phyloP scores from a whole-genome alignment of 495 filamentous ascomycete genomes.

The Clavariopsis aquatica region DNA sequence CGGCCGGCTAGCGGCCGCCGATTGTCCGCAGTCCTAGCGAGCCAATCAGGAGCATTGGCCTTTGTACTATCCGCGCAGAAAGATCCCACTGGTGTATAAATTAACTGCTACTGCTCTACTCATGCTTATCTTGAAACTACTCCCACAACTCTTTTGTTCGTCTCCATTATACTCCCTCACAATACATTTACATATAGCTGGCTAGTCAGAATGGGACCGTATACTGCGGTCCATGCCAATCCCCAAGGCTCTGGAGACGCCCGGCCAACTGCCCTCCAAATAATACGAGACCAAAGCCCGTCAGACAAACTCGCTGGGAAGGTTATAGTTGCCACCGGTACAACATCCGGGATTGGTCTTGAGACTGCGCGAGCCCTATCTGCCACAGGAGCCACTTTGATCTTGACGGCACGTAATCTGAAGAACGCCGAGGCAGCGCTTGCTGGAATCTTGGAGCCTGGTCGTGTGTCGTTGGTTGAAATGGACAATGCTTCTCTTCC shows the following conservation, averaged over 20 bases:
- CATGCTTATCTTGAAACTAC: too few relatives aligned
- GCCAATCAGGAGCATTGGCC: background rate
- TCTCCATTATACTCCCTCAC: too few relatives aligned
- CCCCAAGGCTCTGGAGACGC: conserved; percentile 54
- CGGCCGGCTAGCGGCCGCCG: background rate
- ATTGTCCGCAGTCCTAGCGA: background rate
- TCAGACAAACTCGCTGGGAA: conserved; percentile 49
- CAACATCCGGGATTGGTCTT: conserved; percentile 56
- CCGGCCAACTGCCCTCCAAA: conserved; percentile 59
- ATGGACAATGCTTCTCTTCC: conserved; percentile 41
- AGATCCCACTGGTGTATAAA: too few relatives aligned
- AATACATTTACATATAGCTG: background rate
- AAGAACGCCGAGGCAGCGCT: conserved; percentile 37
- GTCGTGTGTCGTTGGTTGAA: conserved; percentile 43
- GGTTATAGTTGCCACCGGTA: conserved; percentile 55
- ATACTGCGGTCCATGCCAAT: conserved; percentile 48
- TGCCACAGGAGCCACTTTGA: conserved; percentile 53
- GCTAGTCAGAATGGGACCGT: conserved; percentile 35
- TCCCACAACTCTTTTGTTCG: too few relatives aligned
- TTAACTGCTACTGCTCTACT: too few relatives aligned
- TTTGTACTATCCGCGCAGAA: too few relatives aligned
- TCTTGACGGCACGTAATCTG: conserved; percentile 48
- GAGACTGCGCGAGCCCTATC: conserved; percentile 53
- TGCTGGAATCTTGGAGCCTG: conserved; percentile 17
- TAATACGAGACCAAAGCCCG: conserved; percentile 44